A percentile compares a stretch with the other conserved stretches of the same genome.
phyloP scores from a whole-genome alignment of 768 basidiomycete genomes.

The Coprinopsis strossmayeri region DNA sequence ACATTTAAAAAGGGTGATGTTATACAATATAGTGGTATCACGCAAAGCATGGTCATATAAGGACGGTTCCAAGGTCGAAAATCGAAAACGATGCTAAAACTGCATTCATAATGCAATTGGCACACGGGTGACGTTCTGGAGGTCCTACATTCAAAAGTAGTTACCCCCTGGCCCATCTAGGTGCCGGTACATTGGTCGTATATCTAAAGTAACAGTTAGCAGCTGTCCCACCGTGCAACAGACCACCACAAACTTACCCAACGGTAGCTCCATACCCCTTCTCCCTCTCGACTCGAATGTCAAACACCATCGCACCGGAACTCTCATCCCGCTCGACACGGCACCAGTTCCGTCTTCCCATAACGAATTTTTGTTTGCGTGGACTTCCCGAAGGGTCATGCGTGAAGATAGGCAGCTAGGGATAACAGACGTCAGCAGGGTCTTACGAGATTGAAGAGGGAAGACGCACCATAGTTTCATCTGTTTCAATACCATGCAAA shows the following conservation, averaged over 20 bases:
- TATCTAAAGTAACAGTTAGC: constrained; percentile 29
- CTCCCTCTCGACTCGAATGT: constrained; percentile 79
- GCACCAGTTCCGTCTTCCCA: constrained; percentile 89
- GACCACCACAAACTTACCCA: too few relatives aligned
- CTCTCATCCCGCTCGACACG: constrained; percentile 50
- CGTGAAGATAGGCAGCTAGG: constrained; percentile 76
- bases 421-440: background rate
- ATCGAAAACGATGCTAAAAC: background rate
- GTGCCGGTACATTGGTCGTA: constrained; percentile 34
- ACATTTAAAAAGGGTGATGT: background rate
- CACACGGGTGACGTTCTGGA: background rate
- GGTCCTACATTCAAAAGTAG: background rate
- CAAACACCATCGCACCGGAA: constrained; percentile 67
- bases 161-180: constrained; percentile 15
- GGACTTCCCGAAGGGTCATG: constrained; percentile 68
- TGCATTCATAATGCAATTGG: too few relatives aligned
- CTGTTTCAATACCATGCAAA: constrained; percentile 74
- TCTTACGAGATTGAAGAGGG: background rate
- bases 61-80: too few relatives aligned
- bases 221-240: constrained; percentile 6
- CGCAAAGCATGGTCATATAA: background rate
- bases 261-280: constrained; percentile 80
- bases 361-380: constrained; percentile 77
- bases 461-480: constrained; percentile 71
- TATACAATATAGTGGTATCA: background rate